These are phyloP conservation scores for Ophiosphaerella herpotricha DNA, from an alignment of 2,329 filamentous ascomycete genomes.

Conservation along the genomic window DNA sequence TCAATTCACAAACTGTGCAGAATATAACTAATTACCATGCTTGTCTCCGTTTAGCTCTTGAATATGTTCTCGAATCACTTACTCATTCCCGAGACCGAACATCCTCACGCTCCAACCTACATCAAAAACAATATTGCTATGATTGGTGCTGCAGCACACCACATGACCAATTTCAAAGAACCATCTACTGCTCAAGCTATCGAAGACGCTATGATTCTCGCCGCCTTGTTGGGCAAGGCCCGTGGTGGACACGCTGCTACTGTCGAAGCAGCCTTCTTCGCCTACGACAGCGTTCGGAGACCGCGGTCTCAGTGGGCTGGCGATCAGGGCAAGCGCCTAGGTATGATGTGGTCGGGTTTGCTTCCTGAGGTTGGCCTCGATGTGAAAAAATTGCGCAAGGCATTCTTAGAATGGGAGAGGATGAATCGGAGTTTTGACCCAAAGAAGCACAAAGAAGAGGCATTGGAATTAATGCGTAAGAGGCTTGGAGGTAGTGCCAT, in stretches of 20 bases:
- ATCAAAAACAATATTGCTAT: not conserved
- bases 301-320: conserved; percentile 2
- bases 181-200: not conserved
- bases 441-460: not conserved
- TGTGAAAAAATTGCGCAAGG: not conserved
- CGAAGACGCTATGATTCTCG: conserved; percentile 2
- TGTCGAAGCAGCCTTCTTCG: not conserved
- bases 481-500: too few relatives aligned
- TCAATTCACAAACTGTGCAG: not conserved
- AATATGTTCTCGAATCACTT: not conserved
- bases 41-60: not conserved
- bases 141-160: not conserved
- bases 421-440: not conserved
- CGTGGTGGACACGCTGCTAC: too few relatives aligned
- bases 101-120: not conserved
- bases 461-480: not conserved
- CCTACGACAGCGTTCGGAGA: not conserved
- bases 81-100: conserved; percentile 1
- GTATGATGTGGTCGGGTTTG: not conserved
- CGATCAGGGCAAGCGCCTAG: not conserved
- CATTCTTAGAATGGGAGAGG: not conserved
- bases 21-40: not conserved
- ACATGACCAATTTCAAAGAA: conserved; percentile 2
- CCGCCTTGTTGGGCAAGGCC: not conserved
- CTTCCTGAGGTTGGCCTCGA: not conserved